Evolutionary conservation across 768 basidiomycete species (phyloP).

Genomic region (Lentinula boryana): DNA sequence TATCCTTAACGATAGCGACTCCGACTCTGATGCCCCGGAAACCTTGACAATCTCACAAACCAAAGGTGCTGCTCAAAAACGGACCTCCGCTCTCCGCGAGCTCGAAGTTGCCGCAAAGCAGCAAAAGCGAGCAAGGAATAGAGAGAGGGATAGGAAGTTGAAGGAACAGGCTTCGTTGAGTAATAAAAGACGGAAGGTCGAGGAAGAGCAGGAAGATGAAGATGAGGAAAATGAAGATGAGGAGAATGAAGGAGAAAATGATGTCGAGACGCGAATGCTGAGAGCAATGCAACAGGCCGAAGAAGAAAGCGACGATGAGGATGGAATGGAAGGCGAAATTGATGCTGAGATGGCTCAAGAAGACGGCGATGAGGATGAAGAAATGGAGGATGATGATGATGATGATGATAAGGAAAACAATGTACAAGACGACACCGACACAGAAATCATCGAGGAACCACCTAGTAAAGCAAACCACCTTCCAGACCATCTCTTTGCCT

Average conservation of each 20-base stretch:
- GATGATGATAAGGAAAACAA: background rate
- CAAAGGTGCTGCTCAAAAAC: background rate
- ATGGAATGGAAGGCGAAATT: background rate
- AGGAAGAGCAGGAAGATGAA: background rate
- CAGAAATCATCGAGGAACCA: background rate
- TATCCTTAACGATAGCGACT: background rate
- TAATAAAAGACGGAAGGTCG: background rate
- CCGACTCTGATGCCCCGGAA: background rate
- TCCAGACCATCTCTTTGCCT: slow-evolving; percentile 3
- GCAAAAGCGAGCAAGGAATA: background rate
- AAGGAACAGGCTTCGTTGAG: background rate
- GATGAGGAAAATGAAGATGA: background rate
- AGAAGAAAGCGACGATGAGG: background rate
- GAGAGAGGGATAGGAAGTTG: background rate
- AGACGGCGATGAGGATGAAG: background rate
- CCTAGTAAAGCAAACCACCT: background rate
- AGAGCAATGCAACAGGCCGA: background rate
- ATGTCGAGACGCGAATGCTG: background rate
- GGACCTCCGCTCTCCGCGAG: background rate
- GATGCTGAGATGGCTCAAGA: background rate
- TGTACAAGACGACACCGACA: background rate
- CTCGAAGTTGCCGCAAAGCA: background rate
- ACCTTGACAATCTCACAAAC: background rate
- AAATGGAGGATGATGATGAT: background rate
- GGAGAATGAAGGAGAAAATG: background rate